Base-by-base conservation (phyloP, 345 rosid genomes). In the Mangifera indica region DNA sequence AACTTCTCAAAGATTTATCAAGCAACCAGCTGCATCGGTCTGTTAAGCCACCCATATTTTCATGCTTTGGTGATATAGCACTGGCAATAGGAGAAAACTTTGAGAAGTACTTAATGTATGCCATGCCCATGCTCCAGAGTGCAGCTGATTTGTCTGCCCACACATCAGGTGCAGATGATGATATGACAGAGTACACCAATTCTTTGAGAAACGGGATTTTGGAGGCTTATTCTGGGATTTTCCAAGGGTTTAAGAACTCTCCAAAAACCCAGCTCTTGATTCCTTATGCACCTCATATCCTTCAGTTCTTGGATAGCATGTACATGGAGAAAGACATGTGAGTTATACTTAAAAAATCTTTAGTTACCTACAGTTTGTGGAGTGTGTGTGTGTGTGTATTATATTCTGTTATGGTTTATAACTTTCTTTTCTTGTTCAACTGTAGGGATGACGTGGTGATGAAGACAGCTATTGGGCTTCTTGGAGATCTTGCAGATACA, bases 291-390 rank as follows among this genome's bases (percentile, higher is more conserved):
- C 89, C 90, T 3, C 88, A 89, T 69, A 82, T 89, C 63, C 85
- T 89, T 34, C 94, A 89, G 74, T 89, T 89, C 77, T 78, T 87
- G 84, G 94, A 89, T 76, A 85, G 94, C 74, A 81, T 89, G 72
- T 89, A 89, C 78, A 84, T 84, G 87, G 92, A 83, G 81, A 89
- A 87, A 74, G 94, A 89, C 84, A 89, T 89, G 93, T 89, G 60
- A 81, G 91, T 77, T 78, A 22, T 70, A 13, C 29, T 68, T 17
- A 0, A 46, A 29, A 22, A 21, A 72, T 63, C 58, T 40, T 45
- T 22, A 9, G 11, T 66, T 24, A 25, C 62, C 44, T 46, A 51
- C 53, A 26, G 64, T 24, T 53, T 12, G 13, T 42, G 22, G 2
- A 25, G 10, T 60, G 14, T 29, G 21, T 46, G 32, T 29, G 32